These are phyloP conservation scores for Coprinopsis strossmayeri DNA, from an alignment of 768 basidiomycete species.

Conservation along the genomic window DNA sequence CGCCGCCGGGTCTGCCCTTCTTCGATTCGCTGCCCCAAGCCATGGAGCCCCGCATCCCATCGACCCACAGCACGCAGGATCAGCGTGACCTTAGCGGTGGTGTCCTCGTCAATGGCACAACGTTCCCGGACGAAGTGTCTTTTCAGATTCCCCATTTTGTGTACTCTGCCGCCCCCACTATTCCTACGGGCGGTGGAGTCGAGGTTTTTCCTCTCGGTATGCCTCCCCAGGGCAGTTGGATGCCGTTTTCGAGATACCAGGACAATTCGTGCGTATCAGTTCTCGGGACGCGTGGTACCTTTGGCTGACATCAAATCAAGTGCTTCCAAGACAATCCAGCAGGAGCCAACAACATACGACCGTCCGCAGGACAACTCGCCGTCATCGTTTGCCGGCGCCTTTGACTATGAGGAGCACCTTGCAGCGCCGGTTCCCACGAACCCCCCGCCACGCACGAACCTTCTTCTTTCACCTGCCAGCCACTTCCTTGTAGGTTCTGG, in stretches of 20 bases:
- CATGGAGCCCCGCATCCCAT: too few species aligned
- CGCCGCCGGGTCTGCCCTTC: not conserved
- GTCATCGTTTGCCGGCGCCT: too few species aligned
- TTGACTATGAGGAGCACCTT: too few species aligned
- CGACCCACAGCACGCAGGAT: not conserved
- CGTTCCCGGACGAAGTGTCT: slow-evolving; percentile 1
- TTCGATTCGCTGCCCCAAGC: too few species aligned
- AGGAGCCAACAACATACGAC: too few species aligned
- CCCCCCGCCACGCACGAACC: too few species aligned
- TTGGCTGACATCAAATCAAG: not conserved
- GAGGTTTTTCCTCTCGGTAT: slow-evolving; percentile 57
- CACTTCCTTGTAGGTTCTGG: too few species aligned
- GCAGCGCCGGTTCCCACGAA: too few species aligned
- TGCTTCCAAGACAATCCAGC: too few species aligned
- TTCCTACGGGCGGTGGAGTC: slow-evolving; percentile 68
- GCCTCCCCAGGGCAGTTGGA: slow-evolving; percentile 40
- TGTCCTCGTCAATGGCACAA: too few species aligned
- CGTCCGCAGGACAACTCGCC: too few species aligned
- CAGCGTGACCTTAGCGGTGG: not conserved
- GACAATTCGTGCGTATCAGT: not conserved
- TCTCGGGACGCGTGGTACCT: not conserved
- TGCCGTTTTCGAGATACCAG: slow-evolving; percentile 30
- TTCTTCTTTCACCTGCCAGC: too few species aligned
- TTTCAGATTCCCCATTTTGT: slow-evolving; percentile 64
- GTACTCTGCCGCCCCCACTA: slow-evolving; percentile 46